phyloP scores from a whole-genome alignment of 225 moss, liverwort and hornwort genomes.

The Ulota crispa region DNA sequence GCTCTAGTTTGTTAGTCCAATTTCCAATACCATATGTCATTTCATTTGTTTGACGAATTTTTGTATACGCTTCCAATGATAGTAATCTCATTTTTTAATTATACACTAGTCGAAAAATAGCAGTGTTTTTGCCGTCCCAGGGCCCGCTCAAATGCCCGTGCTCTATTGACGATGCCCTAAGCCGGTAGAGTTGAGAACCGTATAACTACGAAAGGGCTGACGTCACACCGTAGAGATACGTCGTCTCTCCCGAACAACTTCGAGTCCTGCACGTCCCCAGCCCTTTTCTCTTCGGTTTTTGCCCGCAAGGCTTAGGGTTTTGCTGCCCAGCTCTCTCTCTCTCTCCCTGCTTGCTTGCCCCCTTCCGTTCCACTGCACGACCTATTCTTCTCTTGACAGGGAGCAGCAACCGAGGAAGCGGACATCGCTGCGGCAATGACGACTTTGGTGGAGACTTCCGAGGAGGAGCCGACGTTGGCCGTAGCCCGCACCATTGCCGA shows the following conservation, averaged over 20 bases:
- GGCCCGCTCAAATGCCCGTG: no score
- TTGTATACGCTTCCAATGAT: no score
- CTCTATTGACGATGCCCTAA: no score
- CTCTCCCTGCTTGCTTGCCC: not conserved
- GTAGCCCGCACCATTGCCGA: constrained; percentile 85
- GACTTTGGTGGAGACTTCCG: constrained; percentile 91
- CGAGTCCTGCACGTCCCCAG: fast-evolving
- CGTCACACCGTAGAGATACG: constrained; percentile 13
- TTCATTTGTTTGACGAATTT: no score
- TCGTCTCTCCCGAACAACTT: constrained; percentile 6
- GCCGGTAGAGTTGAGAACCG: not conserved
- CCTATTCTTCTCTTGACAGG: not conserved
- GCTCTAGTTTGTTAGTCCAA: no score
- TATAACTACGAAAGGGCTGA: constrained; percentile 12
- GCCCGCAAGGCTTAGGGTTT: not conserved
- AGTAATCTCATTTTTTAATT: no score
- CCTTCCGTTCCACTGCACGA: not conserved
- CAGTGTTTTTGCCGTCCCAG: no score
- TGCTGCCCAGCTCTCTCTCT: not conserved
- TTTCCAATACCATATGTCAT: no score
- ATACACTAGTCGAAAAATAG: no score
- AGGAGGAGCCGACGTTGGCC: constrained; percentile 93
- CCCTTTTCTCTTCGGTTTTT: not conserved
- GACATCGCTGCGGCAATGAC: constrained; percentile 50
- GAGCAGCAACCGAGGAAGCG: not conserved